phyloP scores from a whole-genome alignment of 306 rosid genomes.

The Hippophae gyantsensis region DNA sequence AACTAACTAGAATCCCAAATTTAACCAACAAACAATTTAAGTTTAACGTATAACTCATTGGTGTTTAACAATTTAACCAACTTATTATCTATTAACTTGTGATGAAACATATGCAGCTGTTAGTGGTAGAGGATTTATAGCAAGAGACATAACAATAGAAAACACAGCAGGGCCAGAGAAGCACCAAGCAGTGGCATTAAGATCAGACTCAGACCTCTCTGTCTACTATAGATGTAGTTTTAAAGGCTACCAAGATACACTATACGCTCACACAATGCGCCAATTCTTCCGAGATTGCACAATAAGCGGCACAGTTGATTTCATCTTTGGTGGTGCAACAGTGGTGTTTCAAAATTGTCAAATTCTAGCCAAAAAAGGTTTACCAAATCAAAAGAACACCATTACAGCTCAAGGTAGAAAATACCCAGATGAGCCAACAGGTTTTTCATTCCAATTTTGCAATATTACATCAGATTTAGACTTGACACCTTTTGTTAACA shows the following conservation, averaged over 20 bases:
- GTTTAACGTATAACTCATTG: too few relatives aligned
- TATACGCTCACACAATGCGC: slow-evolving; percentile 52
- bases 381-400: slow-evolving; percentile 38
- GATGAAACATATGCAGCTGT: slow-evolving; percentile 24
- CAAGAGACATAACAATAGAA: slow-evolving; percentile 65
- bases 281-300: slow-evolving; percentile 85
- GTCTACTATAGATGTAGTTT: slow-evolving; percentile 65
- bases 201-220: slow-evolving; percentile 53
- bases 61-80: too few relatives aligned
- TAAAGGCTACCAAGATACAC: slow-evolving; percentile 73
- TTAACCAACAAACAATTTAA: too few relatives aligned
- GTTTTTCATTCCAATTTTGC: slow-evolving; percentile 51
- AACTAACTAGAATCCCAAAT: too few relatives aligned
- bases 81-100: too few relatives aligned
- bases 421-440: slow-evolving; percentile 67
- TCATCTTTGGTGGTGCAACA: slow-evolving; percentile 58
- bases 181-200: slow-evolving; percentile 72
- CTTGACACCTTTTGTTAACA: slow-evolving; percentile 23
- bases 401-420: slow-evolving; percentile 63
- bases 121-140: slow-evolving; percentile 62
- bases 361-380: slow-evolving; percentile 43
- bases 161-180: slow-evolving; percentile 77
- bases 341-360: slow-evolving; percentile 55
- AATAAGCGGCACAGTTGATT: slow-evolving; percentile 65
- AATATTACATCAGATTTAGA: slow-evolving; percentile 31